These are phyloP conservation scores for Mollisia scopiformis DNA, from an alignment of 2,329 filamentous ascomycete genomes.

Conservation along the genomic window DNA sequence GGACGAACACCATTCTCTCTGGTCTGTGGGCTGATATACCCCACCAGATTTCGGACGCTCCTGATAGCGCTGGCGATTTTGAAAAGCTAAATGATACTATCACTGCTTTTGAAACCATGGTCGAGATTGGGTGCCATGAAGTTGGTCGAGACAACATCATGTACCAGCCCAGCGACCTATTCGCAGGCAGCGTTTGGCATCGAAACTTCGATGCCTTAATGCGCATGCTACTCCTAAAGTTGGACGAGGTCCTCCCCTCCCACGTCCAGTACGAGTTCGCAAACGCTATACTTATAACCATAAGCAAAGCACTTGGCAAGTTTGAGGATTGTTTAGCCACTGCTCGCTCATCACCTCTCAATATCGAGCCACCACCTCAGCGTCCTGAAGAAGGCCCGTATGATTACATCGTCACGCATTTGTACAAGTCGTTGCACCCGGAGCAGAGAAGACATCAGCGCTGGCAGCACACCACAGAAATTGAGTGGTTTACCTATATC, in stretches of 20 bases:
- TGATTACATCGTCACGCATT: conserved; percentile 20
- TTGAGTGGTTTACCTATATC: not conserved
- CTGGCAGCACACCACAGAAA: not conserved
- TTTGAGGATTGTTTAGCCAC: conserved; percentile 29
- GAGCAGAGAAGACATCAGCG: not conserved
- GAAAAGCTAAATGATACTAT: conserved; percentile 18
- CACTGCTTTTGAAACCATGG: conserved; percentile 24
- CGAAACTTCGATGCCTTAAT: conserved; percentile 29
- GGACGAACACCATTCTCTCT: conserved; percentile 28
- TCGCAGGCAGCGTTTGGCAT: conserved; percentile 20
- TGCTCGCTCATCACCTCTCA: not conserved
- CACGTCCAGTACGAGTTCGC: conserved; percentile 26
- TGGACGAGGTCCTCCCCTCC: conserved; percentile 15
- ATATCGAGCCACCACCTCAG: not conserved
- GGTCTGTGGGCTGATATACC: conserved; percentile 31
- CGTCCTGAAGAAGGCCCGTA: conserved; percentile 18
- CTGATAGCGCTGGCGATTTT: not conserved
- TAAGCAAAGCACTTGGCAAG: conserved; percentile 23
- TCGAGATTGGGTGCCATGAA: conserved; percentile 26
- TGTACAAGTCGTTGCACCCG: conserved; percentile 17
- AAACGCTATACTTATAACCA: conserved; percentile 27
- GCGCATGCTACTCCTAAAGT: conserved; percentile 20
- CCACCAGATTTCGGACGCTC: conserved; percentile 9
- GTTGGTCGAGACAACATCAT: conserved; percentile 16
- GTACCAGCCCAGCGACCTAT: too few relatives aligned